Evolutionary conservation across 495 filamentous ascomycete species (phyloP).

Genomic region (Copromyces sp.): DNA sequence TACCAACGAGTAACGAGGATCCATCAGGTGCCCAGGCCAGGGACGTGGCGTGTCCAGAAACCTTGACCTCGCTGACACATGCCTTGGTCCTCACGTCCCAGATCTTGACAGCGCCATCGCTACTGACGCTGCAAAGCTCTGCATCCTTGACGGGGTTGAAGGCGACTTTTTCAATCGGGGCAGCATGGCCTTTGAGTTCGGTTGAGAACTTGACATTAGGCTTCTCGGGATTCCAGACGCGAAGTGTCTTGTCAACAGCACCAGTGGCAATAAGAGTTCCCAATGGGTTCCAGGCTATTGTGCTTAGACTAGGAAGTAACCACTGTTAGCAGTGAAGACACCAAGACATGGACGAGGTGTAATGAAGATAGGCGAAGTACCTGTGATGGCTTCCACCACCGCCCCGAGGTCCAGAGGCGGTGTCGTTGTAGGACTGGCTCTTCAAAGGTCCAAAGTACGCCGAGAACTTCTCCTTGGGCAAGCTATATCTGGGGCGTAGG

Average conservation of each 20-base stretch:
- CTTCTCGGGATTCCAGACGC: slow-evolving; percentile 86
- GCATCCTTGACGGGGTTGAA: slow-evolving; percentile 86
- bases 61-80: slow-evolving; percentile 67
- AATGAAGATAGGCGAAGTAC: not conserved
- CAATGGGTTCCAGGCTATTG: slow-evolving; percentile 81
- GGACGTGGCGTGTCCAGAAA: slow-evolving; percentile 73
- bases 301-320: slow-evolving; percentile 37
- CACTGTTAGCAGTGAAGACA: not conserved
- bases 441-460: slow-evolving; percentile 46
- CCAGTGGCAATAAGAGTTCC: slow-evolving; percentile 84
- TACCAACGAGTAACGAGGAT: slow-evolving; percentile 67
- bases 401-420: slow-evolving; percentile 24
- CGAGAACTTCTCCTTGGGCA: slow-evolving; percentile 54
- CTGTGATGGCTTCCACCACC: slow-evolving; percentile 9
- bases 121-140: slow-evolving; percentile 75
- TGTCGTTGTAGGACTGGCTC: slow-evolving; percentile 54
- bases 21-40: slow-evolving; percentile 88
- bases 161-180: slow-evolving; percentile 70
- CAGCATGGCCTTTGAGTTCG: slow-evolving; percentile 71
- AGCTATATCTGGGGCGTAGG: slow-evolving; percentile 37
- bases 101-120: slow-evolving; percentile 76
- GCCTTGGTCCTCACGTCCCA: slow-evolving; percentile 86
- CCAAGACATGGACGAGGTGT: not conserved
- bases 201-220: slow-evolving; percentile 71
- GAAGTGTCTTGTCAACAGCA: slow-evolving; percentile 66